Percentiles rank a stretch among this genome's conserved stretches.
These are phyloP conservation scores for Arthrobotrys entomopaga DNA, from an alignment of 2,329 filamentous ascomycete genomes.

Conservation along the genomic window DNA sequence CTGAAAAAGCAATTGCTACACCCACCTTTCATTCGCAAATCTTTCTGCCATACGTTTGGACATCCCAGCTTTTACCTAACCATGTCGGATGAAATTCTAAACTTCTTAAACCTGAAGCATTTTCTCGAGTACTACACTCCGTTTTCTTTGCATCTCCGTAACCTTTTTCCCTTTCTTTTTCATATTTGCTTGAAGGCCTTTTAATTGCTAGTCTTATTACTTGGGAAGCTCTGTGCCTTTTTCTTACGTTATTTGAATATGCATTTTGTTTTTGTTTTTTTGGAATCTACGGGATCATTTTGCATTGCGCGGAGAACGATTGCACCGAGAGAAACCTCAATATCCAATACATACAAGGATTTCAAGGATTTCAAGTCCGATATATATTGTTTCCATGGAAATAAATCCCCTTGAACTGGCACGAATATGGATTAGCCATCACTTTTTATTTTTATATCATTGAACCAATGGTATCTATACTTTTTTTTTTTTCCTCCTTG, in stretches of 20 bases:
- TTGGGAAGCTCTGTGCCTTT: neutral
- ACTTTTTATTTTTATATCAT: constrained; percentile 8
- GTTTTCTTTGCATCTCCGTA: neutral
- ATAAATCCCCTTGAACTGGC: too few species aligned
- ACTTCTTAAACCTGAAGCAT: too few species aligned
- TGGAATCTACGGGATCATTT: neutral
- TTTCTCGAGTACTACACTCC: neutral
- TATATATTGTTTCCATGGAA: neutral
- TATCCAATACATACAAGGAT: neutral
- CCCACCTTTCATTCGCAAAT: constrained; percentile 22
- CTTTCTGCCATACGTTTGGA: constrained; percentile 14
- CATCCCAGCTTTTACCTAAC: constrained; percentile 14
- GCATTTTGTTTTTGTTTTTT: neutral
- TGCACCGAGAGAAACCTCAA: constrained; percentile 15
- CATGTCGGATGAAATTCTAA: constrained; percentile 7
- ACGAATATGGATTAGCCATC: too few species aligned
- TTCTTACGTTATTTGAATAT: neutral
- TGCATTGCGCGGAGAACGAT: constrained; percentile 19
- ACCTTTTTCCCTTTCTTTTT: constrained; percentile 2
- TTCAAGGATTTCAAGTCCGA: neutral
- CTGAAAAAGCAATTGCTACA: constrained; percentile 3
- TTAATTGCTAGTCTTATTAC: neutral
- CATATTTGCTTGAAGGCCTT: too few species aligned
- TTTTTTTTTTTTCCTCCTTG: constrained; percentile 9
- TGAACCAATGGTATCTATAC: neutral